Percentiles rank a stretch among this genome's conserved stretches.
Evolutionary conservation across 106 monocot species (phyloP).

Genomic region (Phalaenopsis aphrodite): DNA sequence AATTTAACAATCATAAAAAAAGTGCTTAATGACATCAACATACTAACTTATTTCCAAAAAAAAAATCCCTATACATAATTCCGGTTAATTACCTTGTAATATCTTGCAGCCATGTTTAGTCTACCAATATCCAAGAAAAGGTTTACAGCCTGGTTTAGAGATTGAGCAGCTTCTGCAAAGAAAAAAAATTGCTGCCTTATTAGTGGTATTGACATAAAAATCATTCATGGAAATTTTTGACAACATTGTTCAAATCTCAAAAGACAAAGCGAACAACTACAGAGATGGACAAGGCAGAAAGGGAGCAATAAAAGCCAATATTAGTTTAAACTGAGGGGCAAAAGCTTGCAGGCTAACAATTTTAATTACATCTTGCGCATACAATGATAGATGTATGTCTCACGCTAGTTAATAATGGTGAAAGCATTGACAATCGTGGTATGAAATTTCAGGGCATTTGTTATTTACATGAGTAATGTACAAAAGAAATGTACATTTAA

Average conservation of each 20-base stretch:
- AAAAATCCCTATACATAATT: not conserved
- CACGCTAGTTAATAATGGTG: too few relatives aligned
- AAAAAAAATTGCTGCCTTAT: not conserved
- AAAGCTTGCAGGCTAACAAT: not conserved
- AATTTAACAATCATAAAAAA: not conserved
- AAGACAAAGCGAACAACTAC: not conserved
- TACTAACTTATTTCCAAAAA: too few relatives aligned
- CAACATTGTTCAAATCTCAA: not conserved
- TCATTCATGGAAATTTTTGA: not conserved
- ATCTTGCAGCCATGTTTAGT: conserved; percentile 95
- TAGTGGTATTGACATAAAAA: not conserved
- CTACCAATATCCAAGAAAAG: conserved; percentile 88
- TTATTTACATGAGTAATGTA: not conserved
- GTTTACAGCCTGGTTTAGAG: conserved; percentile 70
- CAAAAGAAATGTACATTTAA: not conserved
- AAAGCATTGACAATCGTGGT: too few relatives aligned
- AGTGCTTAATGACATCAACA: not conserved
- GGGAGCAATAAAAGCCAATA: not conserved
- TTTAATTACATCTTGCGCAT: not conserved
- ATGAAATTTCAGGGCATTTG: too few relatives aligned
- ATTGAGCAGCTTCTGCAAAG: conserved; percentile 67
- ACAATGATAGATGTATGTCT: not conserved
- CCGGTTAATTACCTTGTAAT: conserved; percentile 57
- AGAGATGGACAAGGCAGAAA: not conserved
- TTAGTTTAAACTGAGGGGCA: not conserved